Base-by-base conservation (phyloP, 176 grass and related monocot species). In the Oryza glaberrima region DNA sequence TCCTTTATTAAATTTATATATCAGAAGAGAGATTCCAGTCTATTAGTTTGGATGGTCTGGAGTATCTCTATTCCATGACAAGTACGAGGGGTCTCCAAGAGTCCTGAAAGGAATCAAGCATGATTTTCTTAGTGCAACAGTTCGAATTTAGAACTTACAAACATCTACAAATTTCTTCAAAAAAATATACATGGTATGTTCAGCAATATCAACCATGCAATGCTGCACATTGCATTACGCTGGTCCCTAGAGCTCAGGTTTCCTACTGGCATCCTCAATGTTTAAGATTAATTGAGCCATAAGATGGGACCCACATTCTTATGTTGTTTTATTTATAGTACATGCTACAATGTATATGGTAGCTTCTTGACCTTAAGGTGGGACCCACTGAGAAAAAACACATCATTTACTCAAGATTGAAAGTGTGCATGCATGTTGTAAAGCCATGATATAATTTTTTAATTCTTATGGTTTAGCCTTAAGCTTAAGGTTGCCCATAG, bases 41-140 rank as follows among this genome's bases (percentile, higher is more conserved):
- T 73, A 82, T 86, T 91, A 91, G 52, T 85, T 48, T 61, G 77
- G 28, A 80, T 20, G 60, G 32, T 56, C 73, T 11, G 66, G 14
- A 65, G 77, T 77, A 69, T 82, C 73, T 78, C 70, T 92, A 79
- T 98, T 98, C 96, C 96, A 98, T 63, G 93, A 94, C 82, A 98
- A 83, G 66, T 86, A 92, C 48, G 89, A 88, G 67, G 96, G 93
- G 78, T 98, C 96, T 75, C 89, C 96, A 83, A 98, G 87, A 16
- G 87, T 92, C 89, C 96, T 98, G 91, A 64, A 90, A 86, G 77
- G 80, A 90, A 84, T 17, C n/a, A 70, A 22, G 76, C 77, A 30
- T 40, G 60, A 76, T 78, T 82, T 85, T 56, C 48, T 46, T 35
- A 35, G 19, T 22, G 28, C 30, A 49, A 64, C 40, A 64, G 40